A percentile compares a stretch with the other conserved stretches of the same genome.
phyloP scores from a whole-genome alignment of 2,329 filamentous ascomycete species.

The Nemania diffusa region DNA sequence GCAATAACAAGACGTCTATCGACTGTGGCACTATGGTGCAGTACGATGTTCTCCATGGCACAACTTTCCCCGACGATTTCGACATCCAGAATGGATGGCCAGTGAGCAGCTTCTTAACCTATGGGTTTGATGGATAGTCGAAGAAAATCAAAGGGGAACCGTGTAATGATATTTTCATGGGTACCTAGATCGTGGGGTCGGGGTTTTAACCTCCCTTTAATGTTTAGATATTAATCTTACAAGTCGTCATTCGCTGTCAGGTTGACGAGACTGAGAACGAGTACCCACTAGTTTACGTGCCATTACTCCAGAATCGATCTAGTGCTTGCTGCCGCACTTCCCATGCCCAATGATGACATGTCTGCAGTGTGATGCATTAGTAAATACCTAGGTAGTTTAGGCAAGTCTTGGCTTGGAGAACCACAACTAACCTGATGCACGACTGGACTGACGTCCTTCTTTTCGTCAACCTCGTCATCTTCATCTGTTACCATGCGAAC shows the following conservation, averaged over 20 bases:
- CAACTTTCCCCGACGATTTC: conserved; percentile 50
- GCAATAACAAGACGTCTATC: conserved; percentile 41
- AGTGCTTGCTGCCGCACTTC: conserved; percentile 61
- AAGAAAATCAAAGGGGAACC: background rate
- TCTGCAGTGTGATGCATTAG: conserved; percentile 48
- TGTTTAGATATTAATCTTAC: conserved; percentile 1
- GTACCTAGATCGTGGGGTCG: background rate
- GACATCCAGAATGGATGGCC: conserved; percentile 52
- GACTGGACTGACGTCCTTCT: conserved; percentile 61
- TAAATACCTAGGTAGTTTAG: no score
- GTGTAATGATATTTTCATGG: background rate
- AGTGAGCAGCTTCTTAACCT: conserved; percentile 50
- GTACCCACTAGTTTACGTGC: conserved; percentile 8
- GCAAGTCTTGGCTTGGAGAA: background rate
- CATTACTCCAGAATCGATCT: conserved; percentile 58
- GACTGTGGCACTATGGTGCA: conserved; percentile 43
- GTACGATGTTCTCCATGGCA: conserved; percentile 51
- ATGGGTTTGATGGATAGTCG: conserved; percentile 38
- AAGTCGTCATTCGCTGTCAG: background rate
- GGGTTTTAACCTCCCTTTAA: background rate
- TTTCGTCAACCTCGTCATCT: conserved; percentile 54
- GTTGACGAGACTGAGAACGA: background rate
- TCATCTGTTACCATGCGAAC: conserved; percentile 57
- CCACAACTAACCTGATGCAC: conserved; percentile 54
- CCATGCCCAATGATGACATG: conserved; percentile 66